Percentiles rank a stretch among this genome's conserved stretches.
These are phyloP conservation scores for Brassica incana DNA, from an alignment of 345 rosid species.

Conservation along the genomic window DNA sequence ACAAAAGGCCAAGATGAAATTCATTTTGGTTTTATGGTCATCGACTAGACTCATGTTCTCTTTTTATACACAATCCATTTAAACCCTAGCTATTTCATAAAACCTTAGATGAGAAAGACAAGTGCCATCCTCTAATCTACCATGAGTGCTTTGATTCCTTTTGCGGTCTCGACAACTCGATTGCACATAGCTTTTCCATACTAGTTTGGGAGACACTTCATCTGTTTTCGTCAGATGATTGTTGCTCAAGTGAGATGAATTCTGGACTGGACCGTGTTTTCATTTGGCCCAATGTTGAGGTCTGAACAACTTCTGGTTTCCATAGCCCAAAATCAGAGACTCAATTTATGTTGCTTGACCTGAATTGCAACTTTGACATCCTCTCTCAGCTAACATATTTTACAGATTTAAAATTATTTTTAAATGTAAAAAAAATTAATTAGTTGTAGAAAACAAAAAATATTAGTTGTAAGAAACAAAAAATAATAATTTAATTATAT, in stretches of 20 bases:
- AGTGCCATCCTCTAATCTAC: background rate
- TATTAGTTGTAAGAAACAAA: background rate
- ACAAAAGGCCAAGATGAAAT: background rate
- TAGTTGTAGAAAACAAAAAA: background rate
- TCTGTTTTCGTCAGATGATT: background rate
- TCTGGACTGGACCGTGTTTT: background rate
- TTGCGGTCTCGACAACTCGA: background rate
- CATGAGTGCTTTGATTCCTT: background rate
- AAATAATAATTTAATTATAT: background rate
- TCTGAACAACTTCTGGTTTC: background rate
- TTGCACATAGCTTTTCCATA: background rate
- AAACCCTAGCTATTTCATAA: background rate
- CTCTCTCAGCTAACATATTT: background rate
- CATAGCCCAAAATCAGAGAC: background rate
- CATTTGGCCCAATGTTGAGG: background rate
- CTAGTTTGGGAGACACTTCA: background rate
- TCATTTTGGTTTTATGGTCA: background rate
- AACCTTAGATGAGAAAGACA: background rate
- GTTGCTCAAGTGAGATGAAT: slow-evolving; percentile 1
- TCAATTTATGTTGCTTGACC: background rate
- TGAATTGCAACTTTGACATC: background rate
- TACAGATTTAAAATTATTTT: background rate
- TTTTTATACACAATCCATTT: background rate
- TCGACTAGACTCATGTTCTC: background rate
- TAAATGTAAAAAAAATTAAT: background rate